A percentile compares a stretch with the other conserved stretches of the same genome.
Evolutionary conservation across 75 land plant genomes (phyloP).

Genomic region (Isoetes taiwanensis): DNA sequence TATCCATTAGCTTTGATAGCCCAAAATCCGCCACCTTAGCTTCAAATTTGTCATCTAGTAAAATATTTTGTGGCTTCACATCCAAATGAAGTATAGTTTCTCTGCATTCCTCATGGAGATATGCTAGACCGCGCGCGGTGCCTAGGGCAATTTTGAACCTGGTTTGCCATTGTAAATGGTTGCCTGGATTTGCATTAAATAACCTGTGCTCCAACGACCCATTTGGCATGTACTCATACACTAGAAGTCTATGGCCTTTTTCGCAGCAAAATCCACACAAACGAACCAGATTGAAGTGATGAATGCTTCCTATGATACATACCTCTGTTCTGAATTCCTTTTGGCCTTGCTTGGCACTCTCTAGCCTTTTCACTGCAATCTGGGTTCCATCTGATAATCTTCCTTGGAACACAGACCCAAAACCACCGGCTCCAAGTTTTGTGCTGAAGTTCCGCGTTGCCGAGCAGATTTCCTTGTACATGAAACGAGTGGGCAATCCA

Average conservation of each 20-base stretch:
- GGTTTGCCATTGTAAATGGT: not conserved
- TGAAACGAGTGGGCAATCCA: constrained; percentile 39
- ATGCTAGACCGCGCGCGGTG: constrained; percentile 15
- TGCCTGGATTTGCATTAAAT: not conserved
- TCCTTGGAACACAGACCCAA: constrained; percentile 36
- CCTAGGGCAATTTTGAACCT: constrained; percentile 18
- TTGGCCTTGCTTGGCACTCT: constrained; percentile 22
- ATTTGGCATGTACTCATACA: constrained; percentile 40
- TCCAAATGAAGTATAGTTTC: constrained; percentile 18
- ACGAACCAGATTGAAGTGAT: constrained; percentile 37
- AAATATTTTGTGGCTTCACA: constrained; percentile 19
- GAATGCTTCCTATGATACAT: constrained; percentile 37
- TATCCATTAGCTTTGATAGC: constrained; percentile 12
- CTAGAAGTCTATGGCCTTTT: constrained; percentile 27
- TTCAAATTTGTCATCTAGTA: constrained; percentile 13
- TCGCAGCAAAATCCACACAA: constrained; percentile 46
- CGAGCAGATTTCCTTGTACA: constrained; percentile 28
- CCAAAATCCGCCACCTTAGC: constrained; percentile 25
- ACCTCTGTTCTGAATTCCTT: constrained; percentile 45
- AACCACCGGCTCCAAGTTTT: constrained; percentile 37
- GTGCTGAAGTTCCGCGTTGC: constrained; percentile 36
- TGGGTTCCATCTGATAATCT: constrained; percentile 27
- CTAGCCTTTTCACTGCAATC: constrained; percentile 37
- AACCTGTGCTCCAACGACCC: constrained; percentile 29
- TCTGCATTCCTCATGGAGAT: constrained; percentile 23